A percentile compares a stretch with the other conserved stretches of the same genome.
Evolutionary conservation across 805 yeast species (phyloP).

Genomic region (Naumovozyma dairenensis): DNA sequence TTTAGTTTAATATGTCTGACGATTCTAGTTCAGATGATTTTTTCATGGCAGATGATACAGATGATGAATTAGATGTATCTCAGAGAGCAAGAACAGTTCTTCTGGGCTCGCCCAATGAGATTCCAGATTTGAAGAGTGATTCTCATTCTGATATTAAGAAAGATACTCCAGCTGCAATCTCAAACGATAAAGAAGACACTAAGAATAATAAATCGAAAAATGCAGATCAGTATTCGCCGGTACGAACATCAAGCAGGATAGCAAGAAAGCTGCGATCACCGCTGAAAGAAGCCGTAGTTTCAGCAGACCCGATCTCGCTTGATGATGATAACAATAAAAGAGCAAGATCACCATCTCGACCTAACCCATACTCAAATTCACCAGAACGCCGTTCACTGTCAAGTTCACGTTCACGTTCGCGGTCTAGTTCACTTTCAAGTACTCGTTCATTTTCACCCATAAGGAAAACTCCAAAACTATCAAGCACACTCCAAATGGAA

Average conservation of each 20-base stretch:
- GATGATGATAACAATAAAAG: not conserved
- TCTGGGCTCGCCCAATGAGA: too few species aligned
- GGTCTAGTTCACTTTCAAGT: slow-evolving; percentile 1
- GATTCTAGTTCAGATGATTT: slow-evolving; percentile 8
- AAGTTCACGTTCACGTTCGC: slow-evolving; percentile 1
- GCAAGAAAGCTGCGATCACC: too few species aligned
- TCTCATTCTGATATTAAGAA: too few species aligned
- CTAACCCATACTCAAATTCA: not conserved
- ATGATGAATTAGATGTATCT: slow-evolving; percentile 3
- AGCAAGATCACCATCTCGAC: not conserved
- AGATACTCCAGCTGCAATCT: too few species aligned
- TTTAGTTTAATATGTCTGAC: too few species aligned
- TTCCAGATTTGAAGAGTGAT: too few species aligned
- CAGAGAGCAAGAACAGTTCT: not conserved
- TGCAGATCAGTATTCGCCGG: too few species aligned
- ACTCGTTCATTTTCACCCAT: not conserved
- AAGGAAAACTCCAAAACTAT: not conserved
- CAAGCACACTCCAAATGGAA: too few species aligned
- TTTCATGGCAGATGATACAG: slow-evolving; percentile 6
- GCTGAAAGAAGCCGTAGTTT: not conserved
- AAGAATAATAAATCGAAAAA: too few species aligned
- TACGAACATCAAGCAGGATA: too few species aligned
- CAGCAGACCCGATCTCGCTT: not conserved
- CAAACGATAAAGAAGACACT: too few species aligned
- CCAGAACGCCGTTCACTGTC: not conserved